Base-by-base conservation (phyloP, 139 green algal species). In the Haematococcus sp. region DNA sequence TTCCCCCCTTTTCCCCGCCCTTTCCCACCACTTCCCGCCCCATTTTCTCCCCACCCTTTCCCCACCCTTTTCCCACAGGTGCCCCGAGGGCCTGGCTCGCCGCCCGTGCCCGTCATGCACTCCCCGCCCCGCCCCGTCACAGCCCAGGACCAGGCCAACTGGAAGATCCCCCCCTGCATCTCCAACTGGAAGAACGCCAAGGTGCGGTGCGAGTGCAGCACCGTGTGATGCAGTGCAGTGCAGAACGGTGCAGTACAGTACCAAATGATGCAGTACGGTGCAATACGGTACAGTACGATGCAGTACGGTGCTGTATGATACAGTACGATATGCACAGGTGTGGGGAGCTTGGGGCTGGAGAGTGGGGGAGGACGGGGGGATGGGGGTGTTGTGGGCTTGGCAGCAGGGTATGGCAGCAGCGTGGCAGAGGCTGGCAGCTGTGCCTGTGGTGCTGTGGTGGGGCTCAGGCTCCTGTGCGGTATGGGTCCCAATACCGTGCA, bases 121-220 rank as follows among this genome's bases (percentile, higher is more conserved):
- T 97, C 91, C 7, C 96, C 96, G 9, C 95, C 95, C 3, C 87
- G 93, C 17, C 74, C 88, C 19, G 77, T 98, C 34, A 98, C 88
- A 0, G 83, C 85, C 3, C 81, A 95, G 86, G 95, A 98, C 70
- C 92, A 97, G 78, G 72, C 91, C 66, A 92, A 98, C 79, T 99
- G 96, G 96, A 98, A 98, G 86, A 98, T 99, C 70, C 96, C 96
- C 13, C 94, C 96, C 46, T 97, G 91, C 82, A 94, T 99, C 68
- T 95, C 86, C 46, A 99, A 99, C 85, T 99, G 96, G 94, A 97
- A 97, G 83, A 98, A 98, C 80, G 77, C 87, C 63, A 97, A 97
- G 84, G 81, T 89, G 67, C 2, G 78, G 4, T 0, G 20, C 5
- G 52, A 19, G 27, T 76, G 61, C 4, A n/a, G 28, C 3, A 4